Conservation (phyloP, 1,284 basidiomycete genomes). For the Sporisorium graminicola region DNA sequence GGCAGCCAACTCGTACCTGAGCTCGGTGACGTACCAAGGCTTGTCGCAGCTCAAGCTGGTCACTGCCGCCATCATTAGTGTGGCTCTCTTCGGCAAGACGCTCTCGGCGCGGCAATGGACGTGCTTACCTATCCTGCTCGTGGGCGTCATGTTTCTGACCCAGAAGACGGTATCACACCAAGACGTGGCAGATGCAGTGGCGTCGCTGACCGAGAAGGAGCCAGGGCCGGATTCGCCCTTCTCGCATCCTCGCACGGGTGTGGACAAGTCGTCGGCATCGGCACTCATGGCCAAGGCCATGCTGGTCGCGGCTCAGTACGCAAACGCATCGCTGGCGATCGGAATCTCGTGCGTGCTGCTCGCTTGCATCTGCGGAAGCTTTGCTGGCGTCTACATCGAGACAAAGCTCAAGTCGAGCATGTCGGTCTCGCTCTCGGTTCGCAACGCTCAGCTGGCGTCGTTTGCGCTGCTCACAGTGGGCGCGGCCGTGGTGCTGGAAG, state of each 20-base stretch:
- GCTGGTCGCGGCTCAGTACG: slow-evolving; percentile 5
- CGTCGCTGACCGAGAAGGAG: neutral
- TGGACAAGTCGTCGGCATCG: neutral
- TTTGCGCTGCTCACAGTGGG: slow-evolving; percentile 28
- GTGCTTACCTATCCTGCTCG: slow-evolving; percentile 28
- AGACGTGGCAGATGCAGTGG: slow-evolving; percentile 11
- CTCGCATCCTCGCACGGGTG: neutral
- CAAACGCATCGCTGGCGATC: slow-evolving; percentile 10
- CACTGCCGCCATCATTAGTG: slow-evolving; percentile 41
- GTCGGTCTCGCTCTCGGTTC: slow-evolving; percentile 35
- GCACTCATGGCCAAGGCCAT: slow-evolving; percentile 10
- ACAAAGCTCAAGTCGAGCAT: slow-evolving; percentile 41
- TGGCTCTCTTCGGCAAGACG: slow-evolving; percentile 24
- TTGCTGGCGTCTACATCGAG: slow-evolving; percentile 46
- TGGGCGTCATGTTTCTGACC: slow-evolving; percentile 25
- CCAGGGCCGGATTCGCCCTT: slow-evolving; percentile 19
- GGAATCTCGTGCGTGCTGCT: slow-evolving; percentile 24
- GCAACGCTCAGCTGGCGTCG: slow-evolving; percentile 42
- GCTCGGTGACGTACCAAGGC: slow-evolving; percentile 37
- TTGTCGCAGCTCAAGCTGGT: slow-evolving; percentile 48
- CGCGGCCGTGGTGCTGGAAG: slow-evolving; percentile 24
- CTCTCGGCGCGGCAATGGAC: slow-evolving; percentile 34
- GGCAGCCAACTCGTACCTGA: slow-evolving; percentile 34
- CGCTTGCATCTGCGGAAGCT: slow-evolving; percentile 40
- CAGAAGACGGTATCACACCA: slow-evolving; percentile 9